Evolutionary conservation across 2,329 filamentous ascomycete species (phyloP).

Genomic region (Drechslera avenae): DNA sequence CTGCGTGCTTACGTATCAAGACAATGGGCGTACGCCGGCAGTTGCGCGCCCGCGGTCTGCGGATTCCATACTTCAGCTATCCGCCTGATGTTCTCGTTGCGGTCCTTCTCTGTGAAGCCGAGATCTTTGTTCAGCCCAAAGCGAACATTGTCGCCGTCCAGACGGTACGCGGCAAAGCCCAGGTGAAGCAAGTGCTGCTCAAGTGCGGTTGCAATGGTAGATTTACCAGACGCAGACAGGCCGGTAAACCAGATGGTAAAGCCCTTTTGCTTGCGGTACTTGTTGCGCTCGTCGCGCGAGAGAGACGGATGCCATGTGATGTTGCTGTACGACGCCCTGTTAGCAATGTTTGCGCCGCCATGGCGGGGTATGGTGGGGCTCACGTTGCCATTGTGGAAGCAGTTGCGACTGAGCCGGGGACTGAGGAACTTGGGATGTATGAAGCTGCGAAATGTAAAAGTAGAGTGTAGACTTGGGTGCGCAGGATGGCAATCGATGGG

Average conservation of each 20-base stretch:
- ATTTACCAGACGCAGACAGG: slow-evolving; percentile 94
- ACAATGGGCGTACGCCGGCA: too few species aligned
- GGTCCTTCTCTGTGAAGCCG: slow-evolving; percentile 88
- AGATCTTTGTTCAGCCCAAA: slow-evolving; percentile 98
- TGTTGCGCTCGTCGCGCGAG: slow-evolving; percentile 75
- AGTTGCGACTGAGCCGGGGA: slow-evolving; percentile 1
- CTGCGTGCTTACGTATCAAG: too few species aligned
- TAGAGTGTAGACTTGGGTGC: slow-evolving; percentile 5
- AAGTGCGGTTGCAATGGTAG: slow-evolving; percentile 92
- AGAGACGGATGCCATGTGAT: slow-evolving; percentile 89
- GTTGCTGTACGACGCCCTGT: slow-evolving; percentile 63
- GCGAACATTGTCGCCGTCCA: slow-evolving; percentile 97
- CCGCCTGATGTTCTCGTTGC: slow-evolving; percentile 96
- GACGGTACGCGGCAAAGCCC: slow-evolving; percentile 81
- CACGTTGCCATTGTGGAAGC: slow-evolving; percentile 44
- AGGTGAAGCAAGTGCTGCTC: slow-evolving; percentile 95
- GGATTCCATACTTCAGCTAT: slow-evolving; percentile 71
- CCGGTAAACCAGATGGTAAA: slow-evolving; percentile 98
- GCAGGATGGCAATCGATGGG: slow-evolving; percentile 9
- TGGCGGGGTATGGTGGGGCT: slow-evolving; percentile 37
- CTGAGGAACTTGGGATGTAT: not conserved
- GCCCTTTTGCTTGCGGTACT: slow-evolving; percentile 79
- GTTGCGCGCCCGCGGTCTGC: not conserved
- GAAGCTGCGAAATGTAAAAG: not conserved
- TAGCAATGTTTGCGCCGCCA: slow-evolving; percentile 12